These are phyloP conservation scores for Lipomyces yamadae DNA, from an alignment of 805 yeast genomes.

Conservation along the genomic window DNA sequence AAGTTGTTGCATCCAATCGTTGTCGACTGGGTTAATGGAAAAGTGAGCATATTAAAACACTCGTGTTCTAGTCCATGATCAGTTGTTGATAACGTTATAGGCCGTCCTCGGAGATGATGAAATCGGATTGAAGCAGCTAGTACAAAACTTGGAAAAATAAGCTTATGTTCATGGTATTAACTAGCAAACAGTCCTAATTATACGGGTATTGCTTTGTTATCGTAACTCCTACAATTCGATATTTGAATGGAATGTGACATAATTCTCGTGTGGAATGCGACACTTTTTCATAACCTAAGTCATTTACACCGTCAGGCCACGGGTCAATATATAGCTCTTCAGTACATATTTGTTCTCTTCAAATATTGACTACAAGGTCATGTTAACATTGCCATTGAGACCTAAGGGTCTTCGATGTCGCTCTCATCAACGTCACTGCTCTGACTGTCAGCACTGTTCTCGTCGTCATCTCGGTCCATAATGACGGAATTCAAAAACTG, in stretches of 20 bases:
- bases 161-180: background rate
- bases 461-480: constrained; percentile 26
- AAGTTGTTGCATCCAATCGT: constrained; percentile 34
- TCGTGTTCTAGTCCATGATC: background rate
- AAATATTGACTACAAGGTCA: background rate
- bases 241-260: too few species aligned
- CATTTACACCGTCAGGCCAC: background rate
- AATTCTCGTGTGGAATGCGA: background rate
- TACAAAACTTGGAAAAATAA: constrained; percentile 20
- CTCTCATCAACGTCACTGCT: background rate
- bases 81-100: constrained; percentile 5
- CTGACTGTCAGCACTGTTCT: constrained; percentile 7
- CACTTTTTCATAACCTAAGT: background rate
- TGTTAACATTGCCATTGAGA: background rate
- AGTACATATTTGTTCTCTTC: background rate
- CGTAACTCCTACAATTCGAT: background rate
- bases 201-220: background rate
- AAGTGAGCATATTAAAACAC: constrained; percentile 15
- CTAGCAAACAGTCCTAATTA: background rate
- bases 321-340: background rate
- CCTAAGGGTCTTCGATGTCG: background rate
- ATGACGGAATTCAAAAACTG: constrained; percentile 20
- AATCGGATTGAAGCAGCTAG: constrained; percentile 32
- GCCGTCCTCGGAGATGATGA: constrained; percentile 38
- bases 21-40: constrained; percentile 39